A percentile compares a stretch with the other conserved stretches of the same genome.
These are phyloP conservation scores for Plasmodium knowlesi DNA, from an alignment of 169 alveolate species.

Conservation along the genomic window DNA sequence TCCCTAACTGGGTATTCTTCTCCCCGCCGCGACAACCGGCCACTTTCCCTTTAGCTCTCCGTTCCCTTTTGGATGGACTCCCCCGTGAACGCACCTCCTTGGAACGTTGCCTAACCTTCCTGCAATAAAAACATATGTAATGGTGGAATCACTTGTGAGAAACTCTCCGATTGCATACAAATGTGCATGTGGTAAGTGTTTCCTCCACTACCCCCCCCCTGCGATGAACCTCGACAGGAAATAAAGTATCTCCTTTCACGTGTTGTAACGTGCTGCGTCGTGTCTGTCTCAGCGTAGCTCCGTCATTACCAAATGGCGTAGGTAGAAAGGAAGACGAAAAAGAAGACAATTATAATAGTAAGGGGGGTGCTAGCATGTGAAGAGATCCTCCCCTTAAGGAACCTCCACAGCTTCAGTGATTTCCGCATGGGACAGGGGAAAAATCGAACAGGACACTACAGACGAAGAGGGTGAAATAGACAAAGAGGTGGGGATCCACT, in stretches of 20 bases:
- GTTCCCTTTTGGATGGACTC: neutral
- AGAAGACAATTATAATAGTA: neutral
- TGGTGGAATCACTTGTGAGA: neutral
- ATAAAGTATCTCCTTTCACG: neutral
- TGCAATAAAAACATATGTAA: neutral
- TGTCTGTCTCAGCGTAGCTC: neutral
- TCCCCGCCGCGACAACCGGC: neutral
- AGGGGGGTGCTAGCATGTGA: neutral
- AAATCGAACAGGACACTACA: neutral
- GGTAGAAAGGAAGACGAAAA: neutral
- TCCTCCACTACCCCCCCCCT: neutral
- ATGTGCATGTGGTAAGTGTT: neutral
- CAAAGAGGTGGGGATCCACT: neutral
- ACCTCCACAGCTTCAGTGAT: neutral
- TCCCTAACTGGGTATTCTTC: neutral
- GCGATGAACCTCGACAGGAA: neutral
- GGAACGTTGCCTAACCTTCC: neutral
- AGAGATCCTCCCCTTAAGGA: neutral
- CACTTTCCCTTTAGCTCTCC: neutral
- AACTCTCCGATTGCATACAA: neutral
- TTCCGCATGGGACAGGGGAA: neutral
- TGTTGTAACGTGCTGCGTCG: neutral
- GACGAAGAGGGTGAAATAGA: neutral
- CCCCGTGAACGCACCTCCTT: neutral
- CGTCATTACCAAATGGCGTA: neutral